A percentile compares a stretch with the other conserved stretches of the same genome.
Conservation (phyloP, 768 basidiomycete genomes). For the Lentinula raphanica region DNA sequence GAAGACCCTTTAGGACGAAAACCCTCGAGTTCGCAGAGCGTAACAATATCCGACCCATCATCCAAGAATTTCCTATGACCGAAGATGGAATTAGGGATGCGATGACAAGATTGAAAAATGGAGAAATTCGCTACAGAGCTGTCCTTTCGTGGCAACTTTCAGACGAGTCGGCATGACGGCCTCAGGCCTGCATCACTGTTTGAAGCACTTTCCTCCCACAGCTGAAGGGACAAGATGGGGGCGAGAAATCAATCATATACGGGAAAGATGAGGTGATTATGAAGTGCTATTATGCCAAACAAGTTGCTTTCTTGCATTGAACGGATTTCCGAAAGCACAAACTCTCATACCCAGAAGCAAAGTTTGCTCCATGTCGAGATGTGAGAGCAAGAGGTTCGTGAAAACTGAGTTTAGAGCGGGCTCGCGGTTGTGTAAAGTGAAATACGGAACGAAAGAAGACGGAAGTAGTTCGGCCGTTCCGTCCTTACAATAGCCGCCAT, state of each 20-base stretch:
- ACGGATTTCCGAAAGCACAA: no score
- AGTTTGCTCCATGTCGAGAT: no score
- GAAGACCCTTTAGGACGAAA: constrained; percentile 10
- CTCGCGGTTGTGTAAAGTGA: not conserved
- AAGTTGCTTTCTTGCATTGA: no score
- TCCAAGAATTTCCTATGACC: constrained; percentile 27
- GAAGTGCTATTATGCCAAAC: no score
- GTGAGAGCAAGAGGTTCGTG: not conserved
- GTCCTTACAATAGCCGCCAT: not conserved
- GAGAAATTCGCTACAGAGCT: constrained; percentile 25
- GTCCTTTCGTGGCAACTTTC: constrained; percentile 14
- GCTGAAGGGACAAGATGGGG: no score
- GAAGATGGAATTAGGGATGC: constrained; percentile 25
- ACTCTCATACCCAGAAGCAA: no score
- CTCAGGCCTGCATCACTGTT: not conserved
- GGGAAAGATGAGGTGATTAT: no score
- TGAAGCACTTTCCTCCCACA: not conserved
- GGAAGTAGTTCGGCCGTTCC: not conserved
- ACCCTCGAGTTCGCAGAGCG: constrained; percentile 30
- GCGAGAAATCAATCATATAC: no score
- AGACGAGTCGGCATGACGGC: not conserved
- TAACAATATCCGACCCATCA: constrained; percentile 22
- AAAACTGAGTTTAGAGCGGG: not conserved
- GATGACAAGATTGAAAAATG: constrained; percentile 18
- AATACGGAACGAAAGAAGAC: not conserved